Evolutionary conservation across 495 filamentous ascomycete species (phyloP).

Genomic region (Viridothelium virens): DNA sequence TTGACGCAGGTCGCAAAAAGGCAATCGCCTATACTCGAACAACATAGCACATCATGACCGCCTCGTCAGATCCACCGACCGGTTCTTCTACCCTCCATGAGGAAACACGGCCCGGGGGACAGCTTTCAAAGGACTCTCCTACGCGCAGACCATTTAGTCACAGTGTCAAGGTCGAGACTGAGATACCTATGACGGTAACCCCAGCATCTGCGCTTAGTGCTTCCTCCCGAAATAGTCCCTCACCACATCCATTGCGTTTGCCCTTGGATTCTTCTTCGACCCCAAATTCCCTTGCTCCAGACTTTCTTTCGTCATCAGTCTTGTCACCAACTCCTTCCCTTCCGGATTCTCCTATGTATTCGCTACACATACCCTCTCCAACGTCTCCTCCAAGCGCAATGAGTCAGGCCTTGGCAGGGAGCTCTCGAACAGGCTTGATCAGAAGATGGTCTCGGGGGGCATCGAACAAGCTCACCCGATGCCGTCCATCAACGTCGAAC

Average conservation of each 20-base stretch:
- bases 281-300: not conserved
- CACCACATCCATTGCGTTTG: not conserved
- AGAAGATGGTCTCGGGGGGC: slow-evolving; percentile 60
- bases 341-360: not conserved
- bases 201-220: not conserved
- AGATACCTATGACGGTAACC: not conserved
- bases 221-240: not conserved
- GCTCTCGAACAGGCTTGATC: slow-evolving; percentile 54
- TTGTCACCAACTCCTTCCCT: slow-evolving; percentile 1
- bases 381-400: slow-evolving; percentile 41
- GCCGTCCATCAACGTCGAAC: slow-evolving; percentile 65
- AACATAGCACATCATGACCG: slow-evolving; percentile 6
- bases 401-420: slow-evolving; percentile 42
- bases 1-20: slow-evolving; percentile 9
- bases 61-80: not conserved
- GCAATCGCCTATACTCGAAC: not conserved
- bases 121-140: not conserved
- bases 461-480: slow-evolving; percentile 51
- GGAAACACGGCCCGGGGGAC: not conserved
- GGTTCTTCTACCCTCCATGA: not conserved
- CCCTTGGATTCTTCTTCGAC: not conserved
- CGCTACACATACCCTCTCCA: slow-evolving; percentile 7
- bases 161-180: not conserved
- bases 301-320: not conserved
- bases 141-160: not conserved